Percentiles rank a stretch among this genome's conserved stretches.
phyloP scores from a whole-genome alignment of 495 filamentous ascomycete species.

The Lasiosphaeris hirsuta region DNA sequence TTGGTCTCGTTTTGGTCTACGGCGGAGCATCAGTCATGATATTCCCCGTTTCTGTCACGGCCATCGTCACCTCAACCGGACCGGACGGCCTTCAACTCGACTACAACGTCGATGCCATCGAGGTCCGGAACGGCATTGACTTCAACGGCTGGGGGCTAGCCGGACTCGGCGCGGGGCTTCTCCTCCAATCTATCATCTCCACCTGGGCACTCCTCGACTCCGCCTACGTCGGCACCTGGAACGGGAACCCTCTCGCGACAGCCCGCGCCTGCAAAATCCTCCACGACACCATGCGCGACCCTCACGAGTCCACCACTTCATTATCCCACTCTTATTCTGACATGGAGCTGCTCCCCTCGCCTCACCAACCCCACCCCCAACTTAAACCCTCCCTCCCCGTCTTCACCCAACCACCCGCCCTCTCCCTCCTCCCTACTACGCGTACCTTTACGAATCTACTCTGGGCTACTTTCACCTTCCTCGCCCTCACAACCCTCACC shows the following conservation, averaged over 20 bases:
- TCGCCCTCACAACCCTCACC: not conserved
- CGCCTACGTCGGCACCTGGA: slow-evolving; percentile 4
- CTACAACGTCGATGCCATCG: not conserved
- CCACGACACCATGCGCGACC: not conserved
- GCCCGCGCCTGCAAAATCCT: not conserved
- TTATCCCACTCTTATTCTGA: not conserved
- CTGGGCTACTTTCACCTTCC: not conserved
- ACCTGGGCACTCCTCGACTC: slow-evolving; percentile 1
- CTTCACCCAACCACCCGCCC: not conserved
- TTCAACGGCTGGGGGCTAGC: slow-evolving; percentile 7
- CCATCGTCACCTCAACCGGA: not conserved
- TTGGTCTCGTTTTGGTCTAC: not conserved
- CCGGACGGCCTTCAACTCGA: not conserved
- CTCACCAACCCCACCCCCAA: not conserved
- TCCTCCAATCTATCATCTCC: slow-evolving; percentile 5
- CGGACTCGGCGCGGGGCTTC: slow-evolving; percentile 1
- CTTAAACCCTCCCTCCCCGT: not conserved
- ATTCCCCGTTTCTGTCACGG: not conserved
- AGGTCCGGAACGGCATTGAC: slow-evolving; percentile 1
- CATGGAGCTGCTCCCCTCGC: not conserved
- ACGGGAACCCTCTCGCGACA: slow-evolving; percentile 5
- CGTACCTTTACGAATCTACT: not conserved
- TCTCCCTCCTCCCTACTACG: not conserved
- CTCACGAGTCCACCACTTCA: not conserved
- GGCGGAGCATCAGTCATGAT: not conserved